A percentile compares a stretch with the other conserved stretches of the same genome.
Conservation (phyloP, 257 asterid genomes). For the Solanum etuberosum region DNA sequence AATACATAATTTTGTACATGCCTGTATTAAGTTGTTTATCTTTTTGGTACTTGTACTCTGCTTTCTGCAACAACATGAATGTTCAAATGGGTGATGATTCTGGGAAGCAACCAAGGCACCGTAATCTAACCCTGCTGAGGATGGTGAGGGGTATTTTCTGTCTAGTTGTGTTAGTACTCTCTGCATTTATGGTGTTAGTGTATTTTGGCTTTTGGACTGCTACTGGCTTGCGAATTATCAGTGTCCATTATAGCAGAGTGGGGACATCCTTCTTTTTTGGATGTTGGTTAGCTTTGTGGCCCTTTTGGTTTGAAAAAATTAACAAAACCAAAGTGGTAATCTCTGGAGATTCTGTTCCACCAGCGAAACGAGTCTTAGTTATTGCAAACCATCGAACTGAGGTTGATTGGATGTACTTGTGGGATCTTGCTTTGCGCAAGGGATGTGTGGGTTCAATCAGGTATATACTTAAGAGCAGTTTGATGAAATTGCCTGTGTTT, state of each 20-base stretch:
- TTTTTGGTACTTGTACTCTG: not conserved
- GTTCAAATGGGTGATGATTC: conserved; percentile 5
- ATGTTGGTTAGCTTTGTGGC: conserved; percentile 87
- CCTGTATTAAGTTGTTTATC: not conserved
- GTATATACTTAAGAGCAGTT: conserved; percentile 75
- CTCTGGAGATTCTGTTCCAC: conserved; percentile 68
- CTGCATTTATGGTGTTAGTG: conserved; percentile 70
- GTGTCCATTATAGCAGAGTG: conserved; percentile 53
- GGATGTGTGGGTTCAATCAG: conserved; percentile 53
- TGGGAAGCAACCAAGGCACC: conserved; percentile 41
- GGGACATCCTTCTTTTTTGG: conserved; percentile 58
- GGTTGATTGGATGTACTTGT: conserved; percentile 96
- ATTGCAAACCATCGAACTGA: conserved; percentile 85
- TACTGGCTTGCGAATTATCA: conserved; percentile 40
- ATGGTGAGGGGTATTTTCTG: conserved; percentile 55
- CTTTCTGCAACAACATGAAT: conserved; percentile 24
- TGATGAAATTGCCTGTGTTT: conserved; percentile 79
- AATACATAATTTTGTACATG: not conserved
- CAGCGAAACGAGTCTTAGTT: conserved; percentile 51
- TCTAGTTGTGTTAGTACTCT: conserved; percentile 34
- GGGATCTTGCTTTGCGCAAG: conserved; percentile 86
- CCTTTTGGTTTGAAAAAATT: conserved; percentile 67
- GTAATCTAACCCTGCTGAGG: conserved; percentile 42
- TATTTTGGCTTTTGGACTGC: conserved; percentile 63
- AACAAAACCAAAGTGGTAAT: conserved; percentile 71